Evolutionary conservation across 1,284 basidiomycete species (phyloP).

Genomic region (Mycosarcoma maydis): DNA sequence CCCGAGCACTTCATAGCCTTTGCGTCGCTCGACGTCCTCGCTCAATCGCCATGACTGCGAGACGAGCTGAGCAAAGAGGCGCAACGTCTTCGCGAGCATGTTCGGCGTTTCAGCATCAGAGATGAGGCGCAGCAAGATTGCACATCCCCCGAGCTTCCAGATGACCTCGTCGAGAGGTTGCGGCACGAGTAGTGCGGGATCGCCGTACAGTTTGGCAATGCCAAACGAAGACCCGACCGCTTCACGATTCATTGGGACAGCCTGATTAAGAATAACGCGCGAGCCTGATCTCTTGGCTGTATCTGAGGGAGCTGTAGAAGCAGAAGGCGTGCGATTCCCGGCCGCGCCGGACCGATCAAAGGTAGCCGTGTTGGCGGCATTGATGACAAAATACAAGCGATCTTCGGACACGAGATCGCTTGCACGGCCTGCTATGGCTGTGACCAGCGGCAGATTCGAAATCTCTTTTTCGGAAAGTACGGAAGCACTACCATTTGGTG

Average conservation of each 20-base stretch:
- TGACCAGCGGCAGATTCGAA: slow-evolving; percentile 46
- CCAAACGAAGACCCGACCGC: slow-evolving; percentile 44
- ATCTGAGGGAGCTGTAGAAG: slow-evolving; percentile 2
- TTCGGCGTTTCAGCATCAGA: slow-evolving; percentile 71
- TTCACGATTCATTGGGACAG: slow-evolving; percentile 35
- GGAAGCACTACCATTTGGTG: slow-evolving; percentile 1
- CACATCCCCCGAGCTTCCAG: slow-evolving; percentile 84
- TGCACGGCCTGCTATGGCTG: slow-evolving; percentile 45
- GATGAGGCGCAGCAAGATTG: slow-evolving; percentile 78
- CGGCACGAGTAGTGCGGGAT: slow-evolving; percentile 72
- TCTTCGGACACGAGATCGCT: slow-evolving; percentile 48
- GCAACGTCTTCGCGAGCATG: slow-evolving; percentile 77
- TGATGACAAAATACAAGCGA: slow-evolving; percentile 54
- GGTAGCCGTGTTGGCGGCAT: slow-evolving; percentile 42
- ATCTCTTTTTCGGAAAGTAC: slow-evolving; percentile 41
- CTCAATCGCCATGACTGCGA: slow-evolving; percentile 80
- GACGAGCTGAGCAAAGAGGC: slow-evolving; percentile 79
- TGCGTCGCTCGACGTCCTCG: slow-evolving; percentile 56
- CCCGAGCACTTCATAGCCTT: slow-evolving; percentile 80
- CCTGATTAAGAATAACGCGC: slow-evolving; percentile 51
- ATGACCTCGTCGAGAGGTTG: slow-evolving; percentile 79
- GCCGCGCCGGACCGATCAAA: slow-evolving; percentile 24
- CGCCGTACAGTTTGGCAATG: slow-evolving; percentile 51
- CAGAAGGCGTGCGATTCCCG: neutral
- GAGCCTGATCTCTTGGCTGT: slow-evolving; percentile 26